Evolutionary conservation across 164 flowering plant species (phyloP), one percentile per base, ranked within the genome.

Genomic region (Taxillus chinensis): DNA sequence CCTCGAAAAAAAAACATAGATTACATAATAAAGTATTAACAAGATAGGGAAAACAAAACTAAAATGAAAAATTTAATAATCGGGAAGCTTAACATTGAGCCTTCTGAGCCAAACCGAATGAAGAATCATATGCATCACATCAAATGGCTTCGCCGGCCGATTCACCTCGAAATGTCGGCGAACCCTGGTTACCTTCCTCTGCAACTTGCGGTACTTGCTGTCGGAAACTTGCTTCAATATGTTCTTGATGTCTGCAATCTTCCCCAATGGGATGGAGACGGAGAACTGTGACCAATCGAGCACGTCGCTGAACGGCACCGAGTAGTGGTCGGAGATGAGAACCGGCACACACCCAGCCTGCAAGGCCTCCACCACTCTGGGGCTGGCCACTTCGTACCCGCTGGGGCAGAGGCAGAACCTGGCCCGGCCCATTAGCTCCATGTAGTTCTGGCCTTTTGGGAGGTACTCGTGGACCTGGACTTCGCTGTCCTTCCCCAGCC

Each of bases 81-180:
- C 11, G 15, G 45, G 60, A 8, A 66, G 17, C 59, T 61, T 55
- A 0, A 72, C 15, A 49, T 77, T 75, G 17, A 77, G 64, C 52
- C 83, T 68, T 56, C 83, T 41, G 2, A 79, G 74, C 83, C 80
- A 77, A 1, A 79, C 51, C 0, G 76, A 77, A 45, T 77, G 80
- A 51, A 79, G 42, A 5, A 75, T 56, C 83, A 79, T 79, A 41
- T 74, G 72, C 10, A 75, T 40, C 2, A 69, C 55, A 59, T 79
- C 80, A 69, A 59, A 77, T 0, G 68, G 63, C 64, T 69, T 72
- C 1, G 80, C 59, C 3, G 77, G 79, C n/a, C 63, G 46, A 59
- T 77, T 74, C 41, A 77, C 0, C 54, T 42, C 52, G 41, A 79
- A 79, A 65, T 79, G 83, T 55, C 59, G 55, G 16, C 57, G 66